phyloP scores from a whole-genome alignment of 345 rosid genomes.

The Theobroma cacao region DNA sequence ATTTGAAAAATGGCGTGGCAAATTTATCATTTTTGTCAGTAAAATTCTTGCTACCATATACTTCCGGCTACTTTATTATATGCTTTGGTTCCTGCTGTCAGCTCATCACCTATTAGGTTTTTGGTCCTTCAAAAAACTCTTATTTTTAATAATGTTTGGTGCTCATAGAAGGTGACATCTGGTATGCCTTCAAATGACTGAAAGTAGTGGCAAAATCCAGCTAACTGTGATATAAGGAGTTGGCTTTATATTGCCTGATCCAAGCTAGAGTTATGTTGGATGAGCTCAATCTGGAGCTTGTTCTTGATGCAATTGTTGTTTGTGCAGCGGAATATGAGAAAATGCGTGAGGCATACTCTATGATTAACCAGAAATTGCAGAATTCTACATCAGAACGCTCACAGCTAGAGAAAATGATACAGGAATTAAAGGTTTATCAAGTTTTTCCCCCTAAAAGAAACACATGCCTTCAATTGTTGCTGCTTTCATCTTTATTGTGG shows the following conservation, averaged over 20 bases:
- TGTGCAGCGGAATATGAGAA: conserved; percentile 85
- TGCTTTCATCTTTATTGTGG: conserved; percentile 9
- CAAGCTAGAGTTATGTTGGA: background rate
- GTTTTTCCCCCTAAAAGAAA: background rate
- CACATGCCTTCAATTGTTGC: background rate
- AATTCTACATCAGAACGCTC: conserved; percentile 62
- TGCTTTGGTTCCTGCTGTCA: background rate
- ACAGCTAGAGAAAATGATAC: conserved; percentile 64
- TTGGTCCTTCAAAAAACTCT: background rate
- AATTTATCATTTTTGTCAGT: background rate
- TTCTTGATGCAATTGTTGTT: conserved; percentile 10
- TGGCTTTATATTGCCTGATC: background rate
- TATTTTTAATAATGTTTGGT: background rate
- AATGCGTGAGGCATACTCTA: conserved; percentile 75
- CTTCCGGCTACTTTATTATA: background rate
- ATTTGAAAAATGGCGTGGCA: background rate
- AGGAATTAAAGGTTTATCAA: conserved; percentile 68
- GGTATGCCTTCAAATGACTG: background rate
- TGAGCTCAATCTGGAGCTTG: background rate
- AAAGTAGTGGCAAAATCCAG: background rate
- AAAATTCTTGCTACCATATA: background rate
- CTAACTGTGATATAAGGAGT: background rate
- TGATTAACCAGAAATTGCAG: conserved; percentile 74
- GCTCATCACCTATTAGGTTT: background rate
- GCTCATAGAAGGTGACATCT: background rate